Conservation (phyloP, 2,329 filamentous ascomycete species). For the Beauveria australis region DNA sequence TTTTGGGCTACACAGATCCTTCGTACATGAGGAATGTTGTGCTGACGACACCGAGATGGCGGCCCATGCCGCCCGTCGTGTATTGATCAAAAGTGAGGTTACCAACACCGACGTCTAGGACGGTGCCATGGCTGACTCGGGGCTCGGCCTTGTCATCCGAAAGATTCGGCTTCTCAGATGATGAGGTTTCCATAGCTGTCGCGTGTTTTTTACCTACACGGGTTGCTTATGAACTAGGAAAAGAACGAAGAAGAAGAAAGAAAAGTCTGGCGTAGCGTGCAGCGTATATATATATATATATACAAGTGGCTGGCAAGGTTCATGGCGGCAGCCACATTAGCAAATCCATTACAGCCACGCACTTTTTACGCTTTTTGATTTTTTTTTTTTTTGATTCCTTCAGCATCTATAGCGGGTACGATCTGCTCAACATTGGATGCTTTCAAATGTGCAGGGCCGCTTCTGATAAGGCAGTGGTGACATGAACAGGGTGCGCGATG, state of each 20-base stretch:
- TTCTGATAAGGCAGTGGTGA: conserved; percentile 1
- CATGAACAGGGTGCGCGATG: not conserved
- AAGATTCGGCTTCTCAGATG: not conserved
- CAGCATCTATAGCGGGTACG: too few relatives aligned
- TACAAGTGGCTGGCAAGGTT: not conserved
- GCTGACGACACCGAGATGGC: conserved; percentile 16
- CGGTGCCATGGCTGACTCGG: not conserved
- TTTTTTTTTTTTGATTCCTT: not conserved
- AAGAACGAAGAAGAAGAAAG: not conserved
- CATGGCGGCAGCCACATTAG: not conserved
- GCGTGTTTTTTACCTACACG: not conserved
- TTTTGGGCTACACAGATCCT: too few relatives aligned
- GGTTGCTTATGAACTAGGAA: too few relatives aligned
- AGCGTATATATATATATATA: not conserved
- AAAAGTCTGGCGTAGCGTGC: not conserved
- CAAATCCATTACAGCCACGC: not conserved
- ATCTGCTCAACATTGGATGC: too few relatives aligned
- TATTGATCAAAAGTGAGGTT: conserved; percentile 16
- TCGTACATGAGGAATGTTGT: conserved; percentile 16
- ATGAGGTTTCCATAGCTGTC: not conserved
- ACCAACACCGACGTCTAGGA: conserved; percentile 11
- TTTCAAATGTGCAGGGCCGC: not conserved
- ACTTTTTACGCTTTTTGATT: not conserved
- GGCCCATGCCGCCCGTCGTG: conserved; percentile 15
- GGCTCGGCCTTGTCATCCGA: not conserved